Evolutionary conservation across 768 basidiomycete species (phyloP), one percentile per base, ranked within the genome.

Genomic region (Pleurotus djamor): DNA sequence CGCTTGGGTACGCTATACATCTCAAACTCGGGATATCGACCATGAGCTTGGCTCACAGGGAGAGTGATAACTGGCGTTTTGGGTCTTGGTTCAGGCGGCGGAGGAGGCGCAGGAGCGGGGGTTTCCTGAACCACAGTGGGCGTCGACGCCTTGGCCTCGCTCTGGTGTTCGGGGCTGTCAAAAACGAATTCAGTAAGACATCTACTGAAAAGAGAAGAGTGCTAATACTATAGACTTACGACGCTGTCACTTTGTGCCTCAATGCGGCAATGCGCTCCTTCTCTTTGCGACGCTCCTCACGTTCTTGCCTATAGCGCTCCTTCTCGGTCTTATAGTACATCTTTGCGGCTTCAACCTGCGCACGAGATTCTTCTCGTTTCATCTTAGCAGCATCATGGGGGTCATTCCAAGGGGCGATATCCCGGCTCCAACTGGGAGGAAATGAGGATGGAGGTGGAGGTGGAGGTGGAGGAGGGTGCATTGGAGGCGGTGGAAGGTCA

Each of bases 241-340:
- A 41, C 54, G 16, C 14, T 14, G 28, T 37, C 3, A 17, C 41
- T 44, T 44, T n/a, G 10, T 44, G 14, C 38, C 44, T 56, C 3
- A 56, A 4, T 0, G 54, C 16, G 14, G 54, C 54, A 16, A 56
- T 34, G 9, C 56, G 54, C 49, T 72, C 73, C 57, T 71, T 71
- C 58, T 74, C 76, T 62, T 72, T 76, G 63, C 69, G 78, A 59
- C 76, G 80, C 28, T 74, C 73, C 50, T 85, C 83, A 55, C 83
- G 79, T 55, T 86, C 83, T 63, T 73, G 73, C 33, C 88, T 81
- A 64, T 91, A 90, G 21, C 75, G 76, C 64, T 89, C 88, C 66
- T 92, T 92, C 70, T 86, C 82, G 1, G 76, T 78, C 71, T 83
- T 88, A 69, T 92, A 92, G 21, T 73, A 71, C 32, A 75, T 76